Evolutionary conservation across 768 basidiomycete species (phyloP), one percentile per base, ranked within the genome.

Genomic region (Lepiota brunneoincarnata): DNA sequence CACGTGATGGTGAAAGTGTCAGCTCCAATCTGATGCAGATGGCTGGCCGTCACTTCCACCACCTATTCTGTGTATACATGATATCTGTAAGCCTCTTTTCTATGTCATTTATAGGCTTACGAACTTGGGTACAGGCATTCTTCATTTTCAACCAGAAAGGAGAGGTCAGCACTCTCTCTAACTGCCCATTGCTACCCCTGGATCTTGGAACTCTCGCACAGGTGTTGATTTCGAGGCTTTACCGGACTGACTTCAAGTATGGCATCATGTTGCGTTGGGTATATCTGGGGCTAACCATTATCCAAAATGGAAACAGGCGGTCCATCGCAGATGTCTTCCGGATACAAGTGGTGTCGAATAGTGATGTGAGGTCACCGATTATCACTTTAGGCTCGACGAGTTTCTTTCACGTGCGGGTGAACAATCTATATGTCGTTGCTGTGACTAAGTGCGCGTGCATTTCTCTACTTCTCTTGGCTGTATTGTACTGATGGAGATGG

Each of bases 81-180:
- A 31, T 31, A 31, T 31, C 31, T 9, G 31, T 31, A 10, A 31
- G 31, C 11, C 11, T 31, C 7, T 31, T 31, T 31, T 28, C 7
- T 31, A 31, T 31, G 6, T 9, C 31, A 31, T 31, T 31, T 31
- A 2, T 9, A 2, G 6, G 3, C 11, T 31, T 9, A 31, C 11
- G 31, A 31, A 31, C 11, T 31, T 31, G 2, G 6, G 31, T 9
- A 2, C 60, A 98, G 95, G 95, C 91, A 44, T 98, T 98, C 83
- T 98, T 98, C 72, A 93, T 98, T 55, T 97, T 98, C 80, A 99
- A 98, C 67, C 93, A 95, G 72, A 98, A 98, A 72, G 97, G 97
- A 70, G 97, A 98, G 83, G 96, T 94, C 52, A 37, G 82, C 66
- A 35, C 49, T 43, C 44, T 20, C 26, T 37, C 10, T 47, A 26